Evolutionary conservation across 768 basidiomycete species (phyloP).

Genomic region (Leccinum disarticulatum): DNA sequence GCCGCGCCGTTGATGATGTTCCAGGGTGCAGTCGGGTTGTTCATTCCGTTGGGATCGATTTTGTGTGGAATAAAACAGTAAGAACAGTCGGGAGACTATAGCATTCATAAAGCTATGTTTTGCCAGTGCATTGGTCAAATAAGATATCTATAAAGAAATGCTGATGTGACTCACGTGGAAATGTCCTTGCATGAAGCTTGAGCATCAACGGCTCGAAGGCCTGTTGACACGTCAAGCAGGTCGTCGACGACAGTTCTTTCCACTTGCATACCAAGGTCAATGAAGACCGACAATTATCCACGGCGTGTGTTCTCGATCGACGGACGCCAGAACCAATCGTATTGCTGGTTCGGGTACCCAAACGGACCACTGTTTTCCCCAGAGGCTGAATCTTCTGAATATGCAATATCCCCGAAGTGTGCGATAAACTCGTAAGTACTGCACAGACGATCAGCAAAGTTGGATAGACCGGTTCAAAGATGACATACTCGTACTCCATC

Average conservation of each 20-base stretch:
- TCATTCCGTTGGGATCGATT: conserved; percentile 23
- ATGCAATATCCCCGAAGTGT: conserved; percentile 25
- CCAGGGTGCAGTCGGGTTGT: conserved; percentile 28
- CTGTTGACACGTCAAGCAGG: conserved; percentile 22
- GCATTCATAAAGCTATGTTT: conserved; percentile 23
- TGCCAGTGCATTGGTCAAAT: background rate
- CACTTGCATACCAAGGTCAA: conserved; percentile 25
- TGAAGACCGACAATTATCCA: conserved; percentile 31
- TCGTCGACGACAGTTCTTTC: conserved; percentile 1
- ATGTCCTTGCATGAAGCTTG: conserved; percentile 27
- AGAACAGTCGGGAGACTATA: too few species aligned
- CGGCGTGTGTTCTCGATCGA: conserved; percentile 26
- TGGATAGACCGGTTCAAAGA: background rate
- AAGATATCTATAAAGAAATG: background rate
- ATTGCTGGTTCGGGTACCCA: conserved; percentile 30
- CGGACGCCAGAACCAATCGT: conserved; percentile 25
- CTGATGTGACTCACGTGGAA: conserved; percentile 17
- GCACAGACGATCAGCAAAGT: background rate
- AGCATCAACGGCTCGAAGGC: conserved; percentile 30
- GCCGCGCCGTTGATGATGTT: conserved; percentile 30
- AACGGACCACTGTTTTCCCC: conserved; percentile 28
- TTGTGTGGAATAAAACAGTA: conserved; percentile 2
- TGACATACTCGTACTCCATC: conserved; percentile 26
- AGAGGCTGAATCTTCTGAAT: conserved; percentile 17
- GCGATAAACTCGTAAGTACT: conserved; percentile 29